Conservation (phyloP, 441 rosid genomes). For the Pelargonium exstipulatum region DNA sequence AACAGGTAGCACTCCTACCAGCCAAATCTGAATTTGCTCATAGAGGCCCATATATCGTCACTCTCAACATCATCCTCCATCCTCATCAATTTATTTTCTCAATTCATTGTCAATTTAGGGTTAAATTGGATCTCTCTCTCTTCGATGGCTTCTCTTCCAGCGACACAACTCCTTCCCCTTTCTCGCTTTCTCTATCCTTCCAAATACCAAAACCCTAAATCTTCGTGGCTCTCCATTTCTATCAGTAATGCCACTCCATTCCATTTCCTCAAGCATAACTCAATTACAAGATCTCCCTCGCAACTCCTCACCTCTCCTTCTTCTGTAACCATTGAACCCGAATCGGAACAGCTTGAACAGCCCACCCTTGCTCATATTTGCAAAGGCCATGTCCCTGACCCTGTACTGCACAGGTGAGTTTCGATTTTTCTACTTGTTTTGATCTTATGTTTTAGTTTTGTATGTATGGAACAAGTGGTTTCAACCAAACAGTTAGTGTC, state of each 20-base stretch:
- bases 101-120: too few relatives aligned
- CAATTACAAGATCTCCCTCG: neutral
- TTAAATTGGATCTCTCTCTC: too few relatives aligned
- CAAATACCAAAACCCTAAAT: neutral
- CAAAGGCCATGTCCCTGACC: constrained; percentile 59
- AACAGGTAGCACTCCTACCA: too few relatives aligned
- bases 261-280: neutral
- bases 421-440: neutral
- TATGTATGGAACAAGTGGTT: too few relatives aligned
- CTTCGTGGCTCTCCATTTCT: neutral
- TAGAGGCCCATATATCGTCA: too few relatives aligned
- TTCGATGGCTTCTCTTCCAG: constrained; percentile 23
- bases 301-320: constrained; percentile 18
- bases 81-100: too few relatives aligned
- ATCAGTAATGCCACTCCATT: neutral
- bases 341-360: neutral
- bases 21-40: too few relatives aligned
- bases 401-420: constrained; percentile 48
- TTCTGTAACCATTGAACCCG: constrained; percentile 10
- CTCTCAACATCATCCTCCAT: too few relatives aligned
- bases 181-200: constrained; percentile 15
- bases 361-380: constrained; percentile 41
- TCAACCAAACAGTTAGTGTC: too few relatives aligned
- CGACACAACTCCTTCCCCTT: constrained; percentile 25
- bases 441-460: neutral